phyloP scores from a whole-genome alignment of 208 protist genomes.

The Kentomonas sorsogonicus region DNA sequence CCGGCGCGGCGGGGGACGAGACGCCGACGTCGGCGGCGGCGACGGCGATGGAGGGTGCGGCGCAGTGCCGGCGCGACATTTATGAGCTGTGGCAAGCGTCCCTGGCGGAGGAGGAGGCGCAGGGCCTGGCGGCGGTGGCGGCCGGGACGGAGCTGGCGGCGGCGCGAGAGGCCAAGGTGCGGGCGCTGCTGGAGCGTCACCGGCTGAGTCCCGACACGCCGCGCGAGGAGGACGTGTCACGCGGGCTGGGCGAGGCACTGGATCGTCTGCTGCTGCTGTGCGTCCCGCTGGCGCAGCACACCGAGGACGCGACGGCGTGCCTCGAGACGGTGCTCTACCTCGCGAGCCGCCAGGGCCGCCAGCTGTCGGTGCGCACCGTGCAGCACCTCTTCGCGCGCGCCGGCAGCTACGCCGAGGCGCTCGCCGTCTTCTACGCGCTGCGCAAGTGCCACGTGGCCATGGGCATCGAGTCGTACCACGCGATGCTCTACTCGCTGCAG shows the following conservation, averaged over 20 bases:
- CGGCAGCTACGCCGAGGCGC: conserved; percentile 65
- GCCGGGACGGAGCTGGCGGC: conserved; percentile 1
- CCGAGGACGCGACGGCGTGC: conserved; percentile 27
- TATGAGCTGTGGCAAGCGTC: conserved; percentile 49
- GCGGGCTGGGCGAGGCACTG: conserved; percentile 76
- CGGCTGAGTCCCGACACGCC: conserved; percentile 45
- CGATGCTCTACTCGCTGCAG: conserved; percentile 90
- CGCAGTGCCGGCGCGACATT: conserved; percentile 64
- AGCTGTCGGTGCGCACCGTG: conserved; percentile 75
- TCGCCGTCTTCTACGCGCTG: conserved; percentile 84
- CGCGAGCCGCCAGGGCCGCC: conserved; percentile 48
- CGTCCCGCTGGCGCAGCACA: conserved; percentile 50
- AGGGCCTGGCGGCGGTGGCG: not conserved
- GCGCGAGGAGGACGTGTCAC: conserved; percentile 69
- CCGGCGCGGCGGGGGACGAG: conserved; percentile 2
- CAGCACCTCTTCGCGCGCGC: conserved; percentile 86
- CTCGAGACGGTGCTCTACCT: conserved; percentile 61
- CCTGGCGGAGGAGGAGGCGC: conserved; percentile 7
- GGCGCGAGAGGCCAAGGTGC: conserved; percentile 16
- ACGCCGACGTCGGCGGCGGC: not conserved
- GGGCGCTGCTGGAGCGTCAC: conserved; percentile 43
- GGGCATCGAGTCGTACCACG: conserved; percentile 86
- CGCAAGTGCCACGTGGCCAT: conserved; percentile 77
- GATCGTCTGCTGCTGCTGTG: conserved; percentile 81
- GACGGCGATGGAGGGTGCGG: conserved; percentile 61